Percentiles rank a stretch among this genome's conserved stretches.
phyloP scores from a whole-genome alignment of 148 eudicot species.

The Mesembryanthemum crystallinum region DNA sequence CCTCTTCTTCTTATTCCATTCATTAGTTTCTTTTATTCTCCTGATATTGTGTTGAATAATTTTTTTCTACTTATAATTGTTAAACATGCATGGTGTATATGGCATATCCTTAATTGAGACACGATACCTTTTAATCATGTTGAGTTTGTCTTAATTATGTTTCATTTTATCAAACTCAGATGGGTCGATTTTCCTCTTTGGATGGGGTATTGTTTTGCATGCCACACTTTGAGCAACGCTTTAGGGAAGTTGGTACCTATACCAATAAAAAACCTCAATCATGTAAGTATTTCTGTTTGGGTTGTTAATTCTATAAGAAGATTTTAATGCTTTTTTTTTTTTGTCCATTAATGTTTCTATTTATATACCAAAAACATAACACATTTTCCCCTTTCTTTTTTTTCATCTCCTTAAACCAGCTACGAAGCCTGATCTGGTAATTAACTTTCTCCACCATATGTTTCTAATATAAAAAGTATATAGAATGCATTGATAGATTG shows the following conservation, averaged over 20 bases:
- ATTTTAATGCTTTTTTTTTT: neutral
- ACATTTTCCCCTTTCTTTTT: neutral
- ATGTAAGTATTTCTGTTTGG: no score
- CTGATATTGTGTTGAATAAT: no score
- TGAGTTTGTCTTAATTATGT: neutral
- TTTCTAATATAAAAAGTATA: neutral
- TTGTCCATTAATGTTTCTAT: neutral
- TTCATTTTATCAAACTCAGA: conserved; percentile 27
- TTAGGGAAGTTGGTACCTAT: conserved; percentile 50
- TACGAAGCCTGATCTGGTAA: conserved; percentile 24
- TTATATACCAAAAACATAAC: neutral
- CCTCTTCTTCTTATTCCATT: no score
- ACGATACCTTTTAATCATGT: no score
- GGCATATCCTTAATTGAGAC: no score
- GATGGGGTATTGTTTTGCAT: conserved; percentile 72
- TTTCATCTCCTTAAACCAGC: neutral
- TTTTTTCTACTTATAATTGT: no score
- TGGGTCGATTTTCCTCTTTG: conserved; percentile 49
- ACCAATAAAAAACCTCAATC: conserved; percentile 34
- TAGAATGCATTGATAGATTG: neutral
- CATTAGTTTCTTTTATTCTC: neutral
- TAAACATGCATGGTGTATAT: no score
- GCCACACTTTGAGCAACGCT: conserved; percentile 82
- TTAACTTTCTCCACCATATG: neutral
- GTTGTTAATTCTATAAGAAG: neutral